phyloP scores from a whole-genome alignment of 2,329 filamentous ascomycete genomes.

The Didymellaceae sp. region DNA sequence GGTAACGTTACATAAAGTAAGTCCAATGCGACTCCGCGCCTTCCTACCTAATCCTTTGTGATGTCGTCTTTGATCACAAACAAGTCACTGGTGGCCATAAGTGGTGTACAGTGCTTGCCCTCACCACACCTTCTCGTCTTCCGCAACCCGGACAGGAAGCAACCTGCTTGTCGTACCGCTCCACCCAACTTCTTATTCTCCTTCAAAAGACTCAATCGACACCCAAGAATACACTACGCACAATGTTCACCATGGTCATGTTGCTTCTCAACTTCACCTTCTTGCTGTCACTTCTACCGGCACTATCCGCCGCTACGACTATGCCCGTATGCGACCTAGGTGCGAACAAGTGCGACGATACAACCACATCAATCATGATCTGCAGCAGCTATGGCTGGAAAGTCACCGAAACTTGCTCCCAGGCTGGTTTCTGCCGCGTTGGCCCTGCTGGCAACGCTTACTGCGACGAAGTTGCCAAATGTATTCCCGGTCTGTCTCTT shows the following conservation, averaged over 20 bases:
- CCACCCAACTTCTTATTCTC: too few relatives aligned
- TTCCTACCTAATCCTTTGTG: too few relatives aligned
- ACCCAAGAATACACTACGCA: not conserved
- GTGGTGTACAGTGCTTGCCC: too few relatives aligned
- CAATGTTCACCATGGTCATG: not conserved
- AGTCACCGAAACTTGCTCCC: not conserved
- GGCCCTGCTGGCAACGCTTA: conserved; percentile 5
- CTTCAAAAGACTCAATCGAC: not conserved
- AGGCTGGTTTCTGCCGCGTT: not conserved
- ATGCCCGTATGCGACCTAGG: not conserved
- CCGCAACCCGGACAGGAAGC: too few relatives aligned
- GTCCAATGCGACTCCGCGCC: too few relatives aligned
- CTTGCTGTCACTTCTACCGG: not conserved
- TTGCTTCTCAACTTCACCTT: not conserved
- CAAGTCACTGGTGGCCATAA: too few relatives aligned
- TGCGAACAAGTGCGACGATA: conserved; percentile 7
- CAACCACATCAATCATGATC: not conserved
- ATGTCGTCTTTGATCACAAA: too few relatives aligned
- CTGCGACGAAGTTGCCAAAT: conserved; percentile 3
- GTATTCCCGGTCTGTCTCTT: conserved; percentile 1
- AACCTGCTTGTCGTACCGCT: too few relatives aligned
- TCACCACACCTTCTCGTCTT: too few relatives aligned
- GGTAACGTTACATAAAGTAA: too few relatives aligned
- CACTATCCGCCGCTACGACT: not conserved
- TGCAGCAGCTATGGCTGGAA: conserved; percentile 2